Evolutionary conservation across 495 filamentous ascomycete genomes (phyloP), one percentile per base, ranked within the genome.

Genomic region (Podospora pseudocomata): DNA sequence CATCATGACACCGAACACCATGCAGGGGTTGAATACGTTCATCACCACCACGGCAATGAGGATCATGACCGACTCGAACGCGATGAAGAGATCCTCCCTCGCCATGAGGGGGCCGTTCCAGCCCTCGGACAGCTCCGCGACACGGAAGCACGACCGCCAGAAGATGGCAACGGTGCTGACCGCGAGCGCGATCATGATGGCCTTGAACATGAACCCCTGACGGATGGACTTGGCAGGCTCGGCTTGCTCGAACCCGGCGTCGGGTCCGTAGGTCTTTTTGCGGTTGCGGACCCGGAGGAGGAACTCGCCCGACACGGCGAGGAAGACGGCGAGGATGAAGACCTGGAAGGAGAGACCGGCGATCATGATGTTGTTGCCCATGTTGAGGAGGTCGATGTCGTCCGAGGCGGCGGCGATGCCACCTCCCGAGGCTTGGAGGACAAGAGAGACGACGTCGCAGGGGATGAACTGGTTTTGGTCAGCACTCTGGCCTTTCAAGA

Each of bases 381-480:
- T 26, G 7, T 55, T 16, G 20, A 55, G 63, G 16, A 62, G 53
- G 19, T 71, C 68, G 49, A 61, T 64, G 26, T 66, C 64, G 4
- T 63, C 61, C 11, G 71, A 71, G 18, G 49, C 34, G 2, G 80
- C 75, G 39, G 79, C 78, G 4, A 81, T 15, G 55, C 77, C 85
- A 34, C 84, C 84, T 67, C 84, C 84, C n/a, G 75, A 75, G 3
- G 80, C 79, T 71, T 87, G 85, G 2, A 86, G 75, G 53, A 84
- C 55, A 13, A 87, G 78, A 18, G 80, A 80, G 60, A 84, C 54
- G 60, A 85, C 57, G 68, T 86, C 84, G 77, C 81, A 85, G 27
- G 77, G 76, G 65, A 86, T 83, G 75, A 87, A 86, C 61, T 63
- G 28, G 3, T 32, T 18, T 44, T 44, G 6, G 15, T 49, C 39